Percentiles rank a stretch among this genome's conserved stretches.
phyloP scores from a whole-genome alignment of 257 asterid species.

The Solanum virginianum region DNA sequence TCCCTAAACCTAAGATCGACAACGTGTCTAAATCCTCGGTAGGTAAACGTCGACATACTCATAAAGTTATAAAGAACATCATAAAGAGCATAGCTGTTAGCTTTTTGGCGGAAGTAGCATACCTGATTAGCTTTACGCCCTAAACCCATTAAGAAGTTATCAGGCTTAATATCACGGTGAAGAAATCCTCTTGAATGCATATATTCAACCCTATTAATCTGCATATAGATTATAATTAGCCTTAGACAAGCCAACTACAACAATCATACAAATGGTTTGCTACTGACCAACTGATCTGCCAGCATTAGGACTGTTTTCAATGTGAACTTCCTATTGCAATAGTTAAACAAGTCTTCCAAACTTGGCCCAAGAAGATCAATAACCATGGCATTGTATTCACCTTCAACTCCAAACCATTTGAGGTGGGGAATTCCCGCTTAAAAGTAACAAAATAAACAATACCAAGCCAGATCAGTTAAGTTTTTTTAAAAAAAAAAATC shows the following conservation, averaged over 20 bases:
- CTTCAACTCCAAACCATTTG: constrained; percentile 82
- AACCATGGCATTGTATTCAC: constrained; percentile 72
- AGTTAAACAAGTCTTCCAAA: constrained; percentile 72
- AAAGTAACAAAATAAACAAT: constrained; percentile 10
- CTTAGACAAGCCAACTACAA: neutral
- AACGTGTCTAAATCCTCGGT: neutral
- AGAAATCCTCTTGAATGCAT: constrained; percentile 90
- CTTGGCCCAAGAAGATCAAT: constrained; percentile 87
- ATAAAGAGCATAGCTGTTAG: constrained; percentile 34
- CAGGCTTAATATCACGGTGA: constrained; percentile 91
- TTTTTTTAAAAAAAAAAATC: neutral
- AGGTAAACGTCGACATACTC: neutral
- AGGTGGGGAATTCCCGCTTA: constrained; percentile 76
- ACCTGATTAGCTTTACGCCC: constrained; percentile 94
- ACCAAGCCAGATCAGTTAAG: neutral
- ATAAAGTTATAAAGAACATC: neutral
- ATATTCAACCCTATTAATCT: constrained; percentile 77
- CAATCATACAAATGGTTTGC: neutral
- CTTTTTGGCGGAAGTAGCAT: neutral
- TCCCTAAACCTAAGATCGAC: neutral
- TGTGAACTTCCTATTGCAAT: constrained; percentile 60
- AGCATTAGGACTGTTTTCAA: constrained; percentile 90
- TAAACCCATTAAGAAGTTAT: constrained; percentile 79
- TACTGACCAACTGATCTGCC: constrained; percentile 82
- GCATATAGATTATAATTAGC: neutral